Conservation (phyloP, 1,284 basidiomycete genomes). For the Papiliotrema laurentii region DNA sequence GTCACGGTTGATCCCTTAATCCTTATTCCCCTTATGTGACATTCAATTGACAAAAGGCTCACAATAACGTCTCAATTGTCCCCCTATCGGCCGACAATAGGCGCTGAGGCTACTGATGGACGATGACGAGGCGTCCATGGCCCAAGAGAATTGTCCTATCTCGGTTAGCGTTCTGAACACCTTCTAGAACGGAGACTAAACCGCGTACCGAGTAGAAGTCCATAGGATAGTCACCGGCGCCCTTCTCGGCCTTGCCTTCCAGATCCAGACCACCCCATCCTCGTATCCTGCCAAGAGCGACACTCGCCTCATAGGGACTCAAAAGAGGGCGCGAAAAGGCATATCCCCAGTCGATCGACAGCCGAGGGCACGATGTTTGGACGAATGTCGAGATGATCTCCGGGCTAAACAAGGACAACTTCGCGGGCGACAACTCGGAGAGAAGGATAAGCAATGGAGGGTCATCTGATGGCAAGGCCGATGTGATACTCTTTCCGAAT, state of each 20-base stretch:
- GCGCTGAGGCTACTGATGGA: not conserved
- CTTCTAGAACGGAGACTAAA: not conserved
- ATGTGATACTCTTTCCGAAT: slow-evolving; percentile 6
- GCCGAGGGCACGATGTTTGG: slow-evolving; percentile 90
- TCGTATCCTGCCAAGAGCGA: slow-evolving; percentile 68
- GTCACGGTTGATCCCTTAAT: too few species aligned
- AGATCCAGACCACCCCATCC: slow-evolving; percentile 46
- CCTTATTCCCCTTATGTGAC: too few species aligned
- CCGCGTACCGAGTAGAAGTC: slow-evolving; percentile 87
- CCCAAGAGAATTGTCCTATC: slow-evolving; percentile 28
- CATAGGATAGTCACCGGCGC: slow-evolving; percentile 71
- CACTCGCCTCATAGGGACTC: slow-evolving; percentile 89
- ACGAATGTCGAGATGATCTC: slow-evolving; percentile 77
- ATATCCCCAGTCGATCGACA: slow-evolving; percentile 98
- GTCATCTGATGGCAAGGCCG: slow-evolving; percentile 4
- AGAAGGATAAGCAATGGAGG: slow-evolving; percentile 71
- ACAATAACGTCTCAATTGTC: too few species aligned
- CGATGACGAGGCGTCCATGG: slow-evolving; percentile 48
- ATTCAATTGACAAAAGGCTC: not conserved
- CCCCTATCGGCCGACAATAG: too few species aligned
- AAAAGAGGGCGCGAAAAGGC: slow-evolving; percentile 86
- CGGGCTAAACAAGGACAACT: slow-evolving; percentile 75
- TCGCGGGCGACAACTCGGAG: slow-evolving; percentile 92
- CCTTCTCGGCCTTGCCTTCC: slow-evolving; percentile 25
- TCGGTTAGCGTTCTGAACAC: slow-evolving; percentile 3